Conservation (phyloP, 1,284 basidiomycete genomes). For the Trametes polyzona region DNA sequence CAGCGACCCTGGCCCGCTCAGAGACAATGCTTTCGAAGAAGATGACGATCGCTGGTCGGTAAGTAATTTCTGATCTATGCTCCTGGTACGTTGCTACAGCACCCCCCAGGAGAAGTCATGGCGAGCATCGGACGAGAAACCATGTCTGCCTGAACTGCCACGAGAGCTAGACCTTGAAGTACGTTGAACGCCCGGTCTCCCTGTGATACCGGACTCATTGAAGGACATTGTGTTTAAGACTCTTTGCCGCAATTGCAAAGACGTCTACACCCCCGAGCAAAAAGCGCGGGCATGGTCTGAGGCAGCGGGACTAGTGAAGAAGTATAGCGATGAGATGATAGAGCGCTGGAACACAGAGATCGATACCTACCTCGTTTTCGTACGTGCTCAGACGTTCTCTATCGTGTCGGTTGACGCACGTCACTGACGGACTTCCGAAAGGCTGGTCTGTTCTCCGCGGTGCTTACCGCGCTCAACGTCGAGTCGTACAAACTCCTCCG, state of each 20-base stretch:
- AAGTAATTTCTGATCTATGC: no score
- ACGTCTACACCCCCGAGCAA: not conserved
- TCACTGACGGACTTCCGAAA: not conserved
- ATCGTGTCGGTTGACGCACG: not conserved
- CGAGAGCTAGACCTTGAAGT: no score
- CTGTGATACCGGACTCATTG: no score
- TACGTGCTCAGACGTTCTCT: not conserved
- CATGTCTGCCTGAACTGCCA: no score
- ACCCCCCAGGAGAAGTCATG: no score
- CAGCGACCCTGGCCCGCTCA: no score
- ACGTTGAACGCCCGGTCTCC: no score
- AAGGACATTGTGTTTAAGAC: no score
- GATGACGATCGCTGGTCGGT: no score
- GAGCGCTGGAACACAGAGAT: slow-evolving; percentile 1
- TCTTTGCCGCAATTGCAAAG: not conserved
- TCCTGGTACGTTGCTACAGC: no score
- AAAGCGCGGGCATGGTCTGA: not conserved
- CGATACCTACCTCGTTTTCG: not conserved
- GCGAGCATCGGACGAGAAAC: no score
- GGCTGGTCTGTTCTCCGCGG: slow-evolving; percentile 4
- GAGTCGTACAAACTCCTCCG: not conserved
- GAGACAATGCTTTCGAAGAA: no score
- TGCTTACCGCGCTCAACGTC: slow-evolving; percentile 7
- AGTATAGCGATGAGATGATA: not conserved
- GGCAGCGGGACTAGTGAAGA: not conserved